Percentiles rank a stretch among this genome's conserved stretches.
These are phyloP conservation scores for Pulveroboletus sp. DNA, from an alignment of 768 basidiomycete genomes.

Conservation along the genomic window DNA sequence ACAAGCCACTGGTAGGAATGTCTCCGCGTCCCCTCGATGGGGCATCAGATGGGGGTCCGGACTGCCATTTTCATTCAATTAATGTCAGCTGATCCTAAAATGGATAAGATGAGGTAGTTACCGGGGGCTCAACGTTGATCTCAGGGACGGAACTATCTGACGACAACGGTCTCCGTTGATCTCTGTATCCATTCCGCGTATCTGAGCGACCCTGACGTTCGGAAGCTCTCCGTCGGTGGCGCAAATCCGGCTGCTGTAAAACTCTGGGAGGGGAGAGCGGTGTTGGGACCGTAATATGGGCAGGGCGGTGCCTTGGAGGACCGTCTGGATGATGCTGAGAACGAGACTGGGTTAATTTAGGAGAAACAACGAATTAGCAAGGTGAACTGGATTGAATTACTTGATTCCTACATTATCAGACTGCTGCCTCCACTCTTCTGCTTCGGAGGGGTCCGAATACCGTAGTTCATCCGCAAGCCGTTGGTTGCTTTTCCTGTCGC, in stretches of 20 bases:
- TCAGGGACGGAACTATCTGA: conserved; percentile 35
- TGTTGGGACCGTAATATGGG: conserved; percentile 21
- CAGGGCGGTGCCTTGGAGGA: conserved; percentile 16
- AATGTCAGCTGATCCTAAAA: conserved; percentile 14
- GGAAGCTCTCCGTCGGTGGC: conserved; percentile 19
- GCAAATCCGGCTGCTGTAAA: conserved; percentile 9
- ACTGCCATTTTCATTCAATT: conserved; percentile 18
- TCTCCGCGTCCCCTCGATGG: conserved; percentile 25
- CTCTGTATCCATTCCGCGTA: conserved; percentile 12
- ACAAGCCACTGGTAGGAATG: conserved; percentile 11
- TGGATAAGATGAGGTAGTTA: conserved; percentile 13
- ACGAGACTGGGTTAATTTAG: conserved; percentile 13
- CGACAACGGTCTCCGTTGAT: conserved; percentile 25
- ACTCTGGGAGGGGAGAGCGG: conserved; percentile 26
- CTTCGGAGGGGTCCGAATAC: conserved; percentile 31
- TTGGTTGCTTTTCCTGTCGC: conserved; percentile 24
- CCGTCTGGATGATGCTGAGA: conserved; percentile 12
- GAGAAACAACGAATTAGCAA: neutral
- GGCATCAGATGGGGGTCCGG: conserved; percentile 31
- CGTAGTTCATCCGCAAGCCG: conserved; percentile 33
- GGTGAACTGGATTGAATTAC: neutral
- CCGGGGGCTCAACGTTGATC: conserved; percentile 30
- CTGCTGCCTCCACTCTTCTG: conserved; percentile 32
- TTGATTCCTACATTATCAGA: conserved; percentile 16
- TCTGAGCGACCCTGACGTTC: conserved; percentile 27